Evolutionary conservation across 352 stramenopile species (phyloP).

Genomic region (Globisporangium cylindrosporum): DNA sequence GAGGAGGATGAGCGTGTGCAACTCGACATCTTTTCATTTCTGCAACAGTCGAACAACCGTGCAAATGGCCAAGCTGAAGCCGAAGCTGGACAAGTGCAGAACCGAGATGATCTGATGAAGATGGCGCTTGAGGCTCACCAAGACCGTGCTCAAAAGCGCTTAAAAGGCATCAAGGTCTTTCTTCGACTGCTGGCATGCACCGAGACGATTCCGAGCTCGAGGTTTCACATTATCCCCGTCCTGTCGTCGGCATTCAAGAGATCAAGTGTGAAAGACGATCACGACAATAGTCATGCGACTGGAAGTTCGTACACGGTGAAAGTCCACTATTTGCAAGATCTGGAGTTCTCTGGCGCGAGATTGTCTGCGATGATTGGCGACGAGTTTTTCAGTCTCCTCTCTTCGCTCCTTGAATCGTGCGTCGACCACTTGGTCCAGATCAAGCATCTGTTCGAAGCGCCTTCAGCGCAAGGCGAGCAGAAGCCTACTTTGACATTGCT

Average conservation of each 20-base stretch:
- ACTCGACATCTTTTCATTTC: conserved; percentile 76
- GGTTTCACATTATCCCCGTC: conserved; percentile 72
- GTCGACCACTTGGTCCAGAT: conserved; percentile 37
- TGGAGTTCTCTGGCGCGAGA: conserved; percentile 63
- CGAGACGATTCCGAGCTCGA: conserved; percentile 51
- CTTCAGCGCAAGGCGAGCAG: conserved; percentile 7
- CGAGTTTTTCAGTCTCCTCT: conserved; percentile 71
- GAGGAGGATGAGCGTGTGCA: conserved; percentile 85
- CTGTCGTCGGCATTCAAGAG: conserved; percentile 78
- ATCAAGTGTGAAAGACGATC: background rate
- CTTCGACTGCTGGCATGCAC: conserved; percentile 45
- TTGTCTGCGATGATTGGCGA: conserved; percentile 41
- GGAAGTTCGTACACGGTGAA: conserved; percentile 38
- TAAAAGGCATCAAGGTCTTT: conserved; percentile 72
- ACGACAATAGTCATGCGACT: background rate
- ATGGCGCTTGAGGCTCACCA: conserved; percentile 49
- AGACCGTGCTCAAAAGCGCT: conserved; percentile 37
- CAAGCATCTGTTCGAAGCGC: conserved; percentile 30
- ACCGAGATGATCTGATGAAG: conserved; percentile 48
- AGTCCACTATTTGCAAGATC: conserved; percentile 69
- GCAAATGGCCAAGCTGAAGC: conserved; percentile 9
- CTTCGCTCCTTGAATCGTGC: conserved; percentile 46
- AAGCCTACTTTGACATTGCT: conserved; percentile 28
- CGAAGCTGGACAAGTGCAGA: conserved; percentile 6
- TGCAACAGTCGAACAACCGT: conserved; percentile 46